phyloP scores from a whole-genome alignment of 495 filamentous ascomycete genomes.

The Penicillium soppii region DNA sequence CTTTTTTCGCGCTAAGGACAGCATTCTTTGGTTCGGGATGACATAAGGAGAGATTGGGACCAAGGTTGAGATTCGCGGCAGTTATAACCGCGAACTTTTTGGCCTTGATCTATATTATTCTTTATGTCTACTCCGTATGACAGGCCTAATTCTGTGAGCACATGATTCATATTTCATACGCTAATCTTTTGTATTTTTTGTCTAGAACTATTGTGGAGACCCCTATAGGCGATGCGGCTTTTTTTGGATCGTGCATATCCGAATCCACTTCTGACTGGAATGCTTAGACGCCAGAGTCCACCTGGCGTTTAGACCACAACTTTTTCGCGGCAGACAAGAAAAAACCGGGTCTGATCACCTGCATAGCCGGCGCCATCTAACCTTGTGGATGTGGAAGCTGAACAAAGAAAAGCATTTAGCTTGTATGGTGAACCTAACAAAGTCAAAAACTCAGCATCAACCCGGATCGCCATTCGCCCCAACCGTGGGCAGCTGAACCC shows the following conservation, averaged over 20 bases:
- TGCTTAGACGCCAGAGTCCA: conserved; percentile 40
- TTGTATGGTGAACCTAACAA: not conserved
- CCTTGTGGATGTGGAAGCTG: conserved; percentile 18
- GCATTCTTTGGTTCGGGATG: conserved; percentile 14
- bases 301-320: conserved; percentile 29
- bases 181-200: not conserved
- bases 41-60: conserved; percentile 8
- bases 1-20: not conserved
- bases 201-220: conserved; percentile 1
- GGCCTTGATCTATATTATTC: no score
- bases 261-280: conserved; percentile 7
- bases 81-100: not conserved
- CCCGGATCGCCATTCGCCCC: conserved; percentile 29
- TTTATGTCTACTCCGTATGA: no score
- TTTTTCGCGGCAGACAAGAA: conserved; percentile 7
- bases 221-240: conserved; percentile 10
- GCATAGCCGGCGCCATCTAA: conserved; percentile 38
- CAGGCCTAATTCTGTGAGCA: not conserved
- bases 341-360: conserved; percentile 37
- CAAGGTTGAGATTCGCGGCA: conserved; percentile 1
- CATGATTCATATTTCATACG: not conserved
- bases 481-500: conserved; percentile 31
- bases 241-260: conserved; percentile 9
- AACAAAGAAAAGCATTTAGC: conserved; percentile 18
- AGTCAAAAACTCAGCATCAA: not conserved